Evolutionary conservation across 2,329 filamentous ascomycete species (phyloP).

Genomic region (Nothopassalora personata): DNA sequence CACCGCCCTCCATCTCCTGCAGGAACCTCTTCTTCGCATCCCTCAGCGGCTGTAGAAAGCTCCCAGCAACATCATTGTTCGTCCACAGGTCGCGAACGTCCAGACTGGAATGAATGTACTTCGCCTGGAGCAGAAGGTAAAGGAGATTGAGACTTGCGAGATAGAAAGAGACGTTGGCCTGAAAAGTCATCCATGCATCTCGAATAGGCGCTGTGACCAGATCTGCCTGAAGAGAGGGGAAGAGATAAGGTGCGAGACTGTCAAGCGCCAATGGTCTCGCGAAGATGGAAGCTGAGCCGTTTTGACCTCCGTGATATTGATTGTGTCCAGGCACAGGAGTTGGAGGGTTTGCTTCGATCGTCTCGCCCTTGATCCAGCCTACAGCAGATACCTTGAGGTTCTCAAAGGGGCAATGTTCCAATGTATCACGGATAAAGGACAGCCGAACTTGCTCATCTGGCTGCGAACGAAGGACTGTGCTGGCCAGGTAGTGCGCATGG

Average conservation of each 20-base stretch:
- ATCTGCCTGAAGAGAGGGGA: constrained; percentile 44
- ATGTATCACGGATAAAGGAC: constrained; percentile 50
- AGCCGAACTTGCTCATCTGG: constrained; percentile 48
- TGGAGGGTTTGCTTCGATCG: constrained; percentile 43
- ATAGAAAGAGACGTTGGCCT: constrained; percentile 50
- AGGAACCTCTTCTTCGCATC: constrained; percentile 35
- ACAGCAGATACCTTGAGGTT: constrained; percentile 54
- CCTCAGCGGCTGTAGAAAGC: constrained; percentile 42
- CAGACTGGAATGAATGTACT: constrained; percentile 43
- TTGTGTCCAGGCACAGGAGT: constrained; percentile 18
- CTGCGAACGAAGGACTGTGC: constrained; percentile 49
- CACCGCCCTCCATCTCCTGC: constrained; percentile 34
- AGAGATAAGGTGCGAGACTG: constrained; percentile 48
- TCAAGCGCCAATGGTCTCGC: constrained; percentile 44
- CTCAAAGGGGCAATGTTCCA: constrained; percentile 50
- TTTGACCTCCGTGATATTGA: constrained; percentile 8
- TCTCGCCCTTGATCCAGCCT: constrained; percentile 57
- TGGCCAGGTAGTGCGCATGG: constrained; percentile 46
- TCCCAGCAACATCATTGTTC: constrained; percentile 36
- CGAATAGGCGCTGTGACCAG: constrained; percentile 36
- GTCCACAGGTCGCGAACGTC: constrained; percentile 43
- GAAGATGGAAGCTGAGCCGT: constrained; percentile 37
- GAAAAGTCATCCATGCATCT: constrained; percentile 43
- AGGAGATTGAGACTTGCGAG: constrained; percentile 56
- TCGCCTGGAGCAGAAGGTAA: constrained; percentile 50